A percentile compares a stretch with the other conserved stretches of the same genome.
Conservation (phyloP, 2,329 filamentous ascomycete genomes). For the Calonectria pseudoturangicola region DNA sequence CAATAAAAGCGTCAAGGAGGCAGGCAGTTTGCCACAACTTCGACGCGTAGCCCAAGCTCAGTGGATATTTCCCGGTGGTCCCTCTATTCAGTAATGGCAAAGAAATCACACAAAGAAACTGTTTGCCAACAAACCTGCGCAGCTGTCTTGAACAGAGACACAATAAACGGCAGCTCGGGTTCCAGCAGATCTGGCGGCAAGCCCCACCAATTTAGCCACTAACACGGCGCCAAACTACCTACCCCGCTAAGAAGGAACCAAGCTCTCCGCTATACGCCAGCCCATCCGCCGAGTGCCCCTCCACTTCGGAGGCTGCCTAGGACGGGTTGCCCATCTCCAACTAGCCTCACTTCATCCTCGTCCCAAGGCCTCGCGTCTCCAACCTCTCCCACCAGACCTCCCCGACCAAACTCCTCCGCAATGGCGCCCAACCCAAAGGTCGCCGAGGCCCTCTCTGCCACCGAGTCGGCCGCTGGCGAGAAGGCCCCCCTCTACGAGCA, state of each 20-base stretch:
- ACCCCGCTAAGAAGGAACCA: conserved; percentile 31
- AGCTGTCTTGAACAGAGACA: not conserved
- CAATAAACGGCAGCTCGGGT: not conserved
- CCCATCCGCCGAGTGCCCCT: conserved; percentile 30
- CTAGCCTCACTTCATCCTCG: conserved; percentile 30
- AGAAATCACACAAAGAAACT: not conserved
- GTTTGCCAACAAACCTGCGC: not conserved
- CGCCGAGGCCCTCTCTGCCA: conserved; percentile 64
- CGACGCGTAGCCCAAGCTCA: too few relatives aligned
- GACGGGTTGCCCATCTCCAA: conserved; percentile 29
- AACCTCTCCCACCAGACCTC: conserved; percentile 8
- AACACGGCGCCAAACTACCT: conserved; percentile 12
- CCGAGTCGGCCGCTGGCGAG: conserved; percentile 62
- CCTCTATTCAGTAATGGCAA: not conserved
- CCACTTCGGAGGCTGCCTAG: conserved; percentile 27
- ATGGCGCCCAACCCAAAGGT: conserved; percentile 66
- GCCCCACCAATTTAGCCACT: not conserved
- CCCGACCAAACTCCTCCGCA: conserved; percentile 29
- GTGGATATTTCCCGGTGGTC: too few relatives aligned
- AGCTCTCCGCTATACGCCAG: conserved; percentile 35
- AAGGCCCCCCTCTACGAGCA: conserved; percentile 67
- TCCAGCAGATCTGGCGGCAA: not conserved
- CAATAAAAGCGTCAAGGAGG: too few relatives aligned
- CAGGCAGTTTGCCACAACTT: not conserved
- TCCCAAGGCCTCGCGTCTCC: not conserved